Evolutionary conservation across 2,329 filamentous ascomycete genomes (phyloP), one percentile per base, ranked within the genome.

Genomic region (Nannizzia gypsea): DNA sequence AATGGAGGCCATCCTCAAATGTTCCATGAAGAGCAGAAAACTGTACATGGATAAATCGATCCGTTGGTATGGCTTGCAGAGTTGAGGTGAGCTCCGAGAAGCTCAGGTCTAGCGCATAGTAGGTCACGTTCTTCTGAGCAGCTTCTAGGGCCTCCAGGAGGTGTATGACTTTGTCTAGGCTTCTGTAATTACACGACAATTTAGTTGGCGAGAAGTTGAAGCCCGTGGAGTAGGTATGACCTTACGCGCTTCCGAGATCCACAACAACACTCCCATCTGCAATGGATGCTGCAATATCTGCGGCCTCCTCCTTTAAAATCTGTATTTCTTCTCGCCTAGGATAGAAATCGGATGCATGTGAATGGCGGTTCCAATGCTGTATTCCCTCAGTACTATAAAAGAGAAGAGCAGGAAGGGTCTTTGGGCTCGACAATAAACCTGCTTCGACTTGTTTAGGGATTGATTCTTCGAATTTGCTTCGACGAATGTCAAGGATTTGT

Each of bases 171-270:
- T 54, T 54, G n/a, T 54, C 50, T 9, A 54, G n/a, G n/a, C 50
- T 54, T 9, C 50, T 54, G 26, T 26, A 54, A 13, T 17, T 28
- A 20, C 20, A 3, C 17, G 6, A 20, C 20, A 11, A 31, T 17
- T 24, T 54, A 34, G 28, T 54, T 15, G 15, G 13, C 50, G 1
- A 34, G 9, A 13, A n/a, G n/a, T 3, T 31, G 11, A 24, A 11
- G 24, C 2, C 1, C 6, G 8, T n/a, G n/a, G 13, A 8, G 26
- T 8, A 34, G 20, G 5, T n/a, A 50, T 54, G 11, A 17, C 17
- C 50, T 54, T 54, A 54, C 50, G 50, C 50, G 50, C 50, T 54
- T 34, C 50, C 50, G n/a, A 54, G 28, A 5, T 54, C 50, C n/a
- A 54, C 50, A 11, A 54, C 50, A n/a, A 54, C n/a, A 34, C 50